Percentiles rank a stretch among this genome's conserved stretches.
These are phyloP conservation scores for Solanum habrochaites DNA, from an alignment of 257 asterid species.

Conservation along the genomic window DNA sequence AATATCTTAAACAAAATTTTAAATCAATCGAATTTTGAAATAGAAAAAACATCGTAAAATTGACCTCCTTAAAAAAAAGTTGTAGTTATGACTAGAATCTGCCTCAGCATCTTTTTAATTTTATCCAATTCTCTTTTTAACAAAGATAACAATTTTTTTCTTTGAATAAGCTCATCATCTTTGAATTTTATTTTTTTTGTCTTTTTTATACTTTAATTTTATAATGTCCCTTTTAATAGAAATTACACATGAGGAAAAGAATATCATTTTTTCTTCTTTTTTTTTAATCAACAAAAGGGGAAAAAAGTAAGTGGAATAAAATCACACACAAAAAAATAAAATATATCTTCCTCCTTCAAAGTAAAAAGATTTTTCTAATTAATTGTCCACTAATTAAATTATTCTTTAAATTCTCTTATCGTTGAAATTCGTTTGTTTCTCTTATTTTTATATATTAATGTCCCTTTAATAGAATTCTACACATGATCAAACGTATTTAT, in stretches of 20 bases:
- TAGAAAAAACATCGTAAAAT: not conserved
- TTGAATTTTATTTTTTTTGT: not conserved
- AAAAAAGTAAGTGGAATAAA: not conserved
- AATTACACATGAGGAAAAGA: not conserved
- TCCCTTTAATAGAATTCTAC: not conserved
- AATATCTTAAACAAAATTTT: rapidly evolving
- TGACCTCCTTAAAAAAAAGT: not conserved
- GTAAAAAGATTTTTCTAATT: not conserved
- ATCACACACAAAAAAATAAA: not conserved
- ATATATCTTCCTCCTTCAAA: not conserved
- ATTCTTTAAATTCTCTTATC: not conserved
- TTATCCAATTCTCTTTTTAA: not conserved
- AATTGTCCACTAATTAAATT: not conserved
- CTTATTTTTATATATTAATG: no score
- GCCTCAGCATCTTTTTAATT: not conserved
- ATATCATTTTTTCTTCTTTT: not conserved
- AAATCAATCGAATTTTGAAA: not conserved
- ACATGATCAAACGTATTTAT: not conserved
- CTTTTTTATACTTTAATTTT: not conserved
- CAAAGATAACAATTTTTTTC: not conserved
- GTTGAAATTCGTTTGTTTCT: not conserved
- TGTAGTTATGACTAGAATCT: not conserved
- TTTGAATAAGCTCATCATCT: not conserved
- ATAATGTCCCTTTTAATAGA: not conserved
- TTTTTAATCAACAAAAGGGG: not conserved